Percentiles rank a stretch among this genome's conserved stretches.
These are phyloP conservation scores for Phytophthora colocasiae DNA, from an alignment of 352 stramenopile species.

Conservation along the genomic window DNA sequence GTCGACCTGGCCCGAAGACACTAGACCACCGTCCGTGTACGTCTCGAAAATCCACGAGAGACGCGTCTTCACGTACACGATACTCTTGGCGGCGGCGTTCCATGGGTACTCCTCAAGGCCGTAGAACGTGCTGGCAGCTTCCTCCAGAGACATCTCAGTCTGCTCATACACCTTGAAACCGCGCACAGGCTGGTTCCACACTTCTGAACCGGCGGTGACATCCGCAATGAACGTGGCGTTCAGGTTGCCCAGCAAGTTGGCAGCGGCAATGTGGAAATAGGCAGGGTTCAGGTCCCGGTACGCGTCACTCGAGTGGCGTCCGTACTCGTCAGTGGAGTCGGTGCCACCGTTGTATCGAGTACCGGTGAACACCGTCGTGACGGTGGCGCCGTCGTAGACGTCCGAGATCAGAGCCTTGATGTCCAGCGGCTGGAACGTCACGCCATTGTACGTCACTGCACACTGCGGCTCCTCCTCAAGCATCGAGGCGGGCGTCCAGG, in stretches of 20 bases:
- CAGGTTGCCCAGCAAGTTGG: constrained; percentile 50
- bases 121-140: constrained; percentile 47
- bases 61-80: constrained; percentile 51
- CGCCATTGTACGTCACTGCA: constrained; percentile 42
- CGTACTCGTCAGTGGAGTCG: constrained; percentile 44
- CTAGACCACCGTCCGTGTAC: constrained; percentile 37
- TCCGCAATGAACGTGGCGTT: constrained; percentile 54
- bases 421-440: constrained; percentile 50
- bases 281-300: constrained; percentile 58
- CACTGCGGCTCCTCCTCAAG: constrained; percentile 41
- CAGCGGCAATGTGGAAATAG: constrained; percentile 50
- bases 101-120: constrained; percentile 52
- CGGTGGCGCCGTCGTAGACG: constrained; percentile 45
- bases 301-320: constrained; percentile 39
- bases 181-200: constrained; percentile 65
- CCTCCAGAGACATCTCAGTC: constrained; percentile 34
- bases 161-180: constrained; percentile 49
- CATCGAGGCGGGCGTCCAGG: constrained; percentile 46
- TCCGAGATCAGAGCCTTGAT: constrained; percentile 50
- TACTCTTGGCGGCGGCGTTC: constrained; percentile 44
- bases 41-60: constrained; percentile 57
- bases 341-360: constrained; percentile 43
- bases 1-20: constrained; percentile 35
- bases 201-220: constrained; percentile 37
- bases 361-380: constrained; percentile 47